Evolutionary conservation across 305 asterid genomes (phyloP), one percentile per base, ranked within the genome.

Genomic region (Fraxinus latifolia): DNA sequence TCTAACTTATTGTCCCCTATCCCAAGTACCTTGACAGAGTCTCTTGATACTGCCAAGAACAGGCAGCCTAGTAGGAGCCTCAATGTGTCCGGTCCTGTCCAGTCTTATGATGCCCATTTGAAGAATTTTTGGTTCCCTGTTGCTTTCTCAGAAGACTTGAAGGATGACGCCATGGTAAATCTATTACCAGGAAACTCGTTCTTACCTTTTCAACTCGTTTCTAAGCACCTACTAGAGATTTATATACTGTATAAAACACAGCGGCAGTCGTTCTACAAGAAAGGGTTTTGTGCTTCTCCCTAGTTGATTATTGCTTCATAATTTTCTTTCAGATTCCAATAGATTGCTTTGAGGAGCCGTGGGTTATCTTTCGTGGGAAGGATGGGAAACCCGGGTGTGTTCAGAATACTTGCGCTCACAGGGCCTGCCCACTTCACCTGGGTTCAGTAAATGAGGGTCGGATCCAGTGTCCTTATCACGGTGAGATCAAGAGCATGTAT

Each of bases 91-190:
- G 92, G 92, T 81, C 92, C 98, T 6, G 90, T 93, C 77, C 92
- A 90, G 82, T 91, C 93, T 74, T 94, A 94, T 83, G 82, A 87
- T 53, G 81, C 88, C 50, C 74, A 58, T 74, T 79, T 94, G 89
- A 92, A 91, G 89, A 93, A 94, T 86, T 94, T 94, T 42, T 94
- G 98, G 98, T 94, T 90, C 75, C 98, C 98, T 6, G 92, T 94
- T 62, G 94, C 97, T 78, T 94, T 94, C 84, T 86, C 98, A 65
- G 82, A 88, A 33, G 96, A 88, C 86, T 88, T 93, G 73, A 94
- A 91, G 90, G 92, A 91, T 34, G 94, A 91, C 76, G 91, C 96
- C 44, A 92, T 94, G 98, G 98, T 92, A 82, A 90, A 82, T 82
- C 81, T 68, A 76, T 81, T 82, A 77, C 47, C 31, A 0, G 31